Percentiles rank a stretch among this genome's conserved stretches.
Conservation (phyloP, 225 moss, liverwort and hornwort genomes). For the Pseudoscleropodium purum region DNA sequence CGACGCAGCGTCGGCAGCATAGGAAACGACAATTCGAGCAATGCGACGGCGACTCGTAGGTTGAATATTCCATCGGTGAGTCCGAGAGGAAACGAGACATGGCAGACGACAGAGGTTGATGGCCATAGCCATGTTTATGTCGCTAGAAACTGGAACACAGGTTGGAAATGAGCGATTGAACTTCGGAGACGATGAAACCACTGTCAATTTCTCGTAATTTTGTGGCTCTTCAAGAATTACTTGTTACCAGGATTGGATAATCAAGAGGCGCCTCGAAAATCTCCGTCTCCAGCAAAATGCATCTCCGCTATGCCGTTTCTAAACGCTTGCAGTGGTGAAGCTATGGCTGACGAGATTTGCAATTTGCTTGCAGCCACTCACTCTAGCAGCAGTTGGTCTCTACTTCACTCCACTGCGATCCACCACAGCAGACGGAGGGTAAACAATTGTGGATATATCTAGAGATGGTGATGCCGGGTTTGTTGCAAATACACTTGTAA, state of each 20-base stretch:
- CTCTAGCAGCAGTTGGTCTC: conserved; percentile 2
- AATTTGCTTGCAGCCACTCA: conserved; percentile 3
- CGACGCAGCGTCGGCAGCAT: conserved; percentile 3
- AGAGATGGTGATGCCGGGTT: background rate
- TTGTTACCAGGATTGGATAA: background rate
- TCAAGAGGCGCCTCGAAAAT: background rate
- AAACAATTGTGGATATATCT: background rate
- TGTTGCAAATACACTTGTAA: background rate
- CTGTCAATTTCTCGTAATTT: background rate
- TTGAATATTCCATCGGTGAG: background rate
- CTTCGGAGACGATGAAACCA: background rate
- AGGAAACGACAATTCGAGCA: conserved; percentile 9
- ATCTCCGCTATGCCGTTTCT: background rate
- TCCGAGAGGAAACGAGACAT: background rate
- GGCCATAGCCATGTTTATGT: conserved; percentile 1
- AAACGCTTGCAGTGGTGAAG: background rate
- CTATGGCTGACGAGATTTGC: background rate
- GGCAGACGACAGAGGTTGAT: conserved; percentile 4
- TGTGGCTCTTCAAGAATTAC: background rate
- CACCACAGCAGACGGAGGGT: background rate
- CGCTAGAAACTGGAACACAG: background rate
- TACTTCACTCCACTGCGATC: background rate
- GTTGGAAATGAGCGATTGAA: background rate
- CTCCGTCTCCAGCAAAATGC: background rate
- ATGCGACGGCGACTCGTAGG: background rate